Evolutionary conservation across 164 flowering plant genomes (phyloP).

Genomic region (Berberis vulgaris): DNA sequence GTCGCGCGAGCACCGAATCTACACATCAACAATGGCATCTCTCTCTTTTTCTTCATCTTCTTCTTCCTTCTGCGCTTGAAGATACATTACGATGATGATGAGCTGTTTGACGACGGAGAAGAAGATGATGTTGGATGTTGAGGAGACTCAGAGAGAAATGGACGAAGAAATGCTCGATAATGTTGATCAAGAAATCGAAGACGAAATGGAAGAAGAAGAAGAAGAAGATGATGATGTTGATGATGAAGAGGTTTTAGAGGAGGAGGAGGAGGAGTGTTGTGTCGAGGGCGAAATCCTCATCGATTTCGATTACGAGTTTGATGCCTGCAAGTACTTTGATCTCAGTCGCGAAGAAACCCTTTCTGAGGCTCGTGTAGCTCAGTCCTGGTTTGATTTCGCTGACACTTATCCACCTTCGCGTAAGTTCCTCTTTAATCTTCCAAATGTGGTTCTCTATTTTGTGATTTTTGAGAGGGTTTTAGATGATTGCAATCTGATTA

Average conservation of each 20-base stretch:
- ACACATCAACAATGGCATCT: constrained; percentile 5
- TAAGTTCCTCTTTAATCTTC: constrained; percentile 18
- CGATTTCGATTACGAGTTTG: constrained; percentile 86
- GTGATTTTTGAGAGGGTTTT: neutral
- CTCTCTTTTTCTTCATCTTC: neutral
- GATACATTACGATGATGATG: too few relatives aligned
- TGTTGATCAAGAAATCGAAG: constrained; percentile 58
- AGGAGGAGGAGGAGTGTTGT: constrained; percentile 24
- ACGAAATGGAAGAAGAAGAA: constrained; percentile 29
- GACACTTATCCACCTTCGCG: constrained; percentile 64
- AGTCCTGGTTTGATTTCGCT: constrained; percentile 70
- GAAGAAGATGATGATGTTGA: constrained; percentile 21
- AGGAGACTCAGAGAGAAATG: constrained; percentile 11
- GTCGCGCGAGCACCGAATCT: neutral
- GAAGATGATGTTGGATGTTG: too few relatives aligned
- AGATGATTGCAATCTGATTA: neutral
- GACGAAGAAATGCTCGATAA: constrained; percentile 51
- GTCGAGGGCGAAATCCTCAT: constrained; percentile 5
- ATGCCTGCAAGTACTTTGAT: constrained; percentile 64
- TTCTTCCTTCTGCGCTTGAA: too few relatives aligned
- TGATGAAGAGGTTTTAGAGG: constrained; percentile 23
- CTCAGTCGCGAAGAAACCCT: constrained; percentile 46
- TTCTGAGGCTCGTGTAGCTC: constrained; percentile 45
- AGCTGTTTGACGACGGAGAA: too few relatives aligned
- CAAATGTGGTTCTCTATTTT: neutral